Evolutionary conservation across 106 monocot genomes (phyloP).

Genomic region (Dioscorea alata): DNA sequence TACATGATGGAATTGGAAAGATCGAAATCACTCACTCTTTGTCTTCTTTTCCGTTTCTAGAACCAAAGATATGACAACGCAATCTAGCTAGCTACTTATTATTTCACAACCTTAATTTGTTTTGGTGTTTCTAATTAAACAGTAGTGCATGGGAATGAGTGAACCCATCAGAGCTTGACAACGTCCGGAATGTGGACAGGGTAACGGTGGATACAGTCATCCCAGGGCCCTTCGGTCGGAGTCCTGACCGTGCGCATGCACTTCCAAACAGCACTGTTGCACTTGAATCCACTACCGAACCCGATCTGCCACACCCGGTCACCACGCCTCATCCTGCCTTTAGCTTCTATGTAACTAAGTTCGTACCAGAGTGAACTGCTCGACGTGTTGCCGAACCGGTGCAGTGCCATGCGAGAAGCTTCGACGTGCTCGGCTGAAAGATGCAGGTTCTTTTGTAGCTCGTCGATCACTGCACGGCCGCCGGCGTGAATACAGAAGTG

Average conservation of each 20-base stretch:
- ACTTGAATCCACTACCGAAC: constrained; percentile 48
- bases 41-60: no score
- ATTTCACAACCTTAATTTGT: no score
- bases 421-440: constrained; percentile 20
- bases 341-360: constrained; percentile 20
- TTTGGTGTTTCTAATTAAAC: no score
- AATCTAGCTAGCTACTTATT: no score
- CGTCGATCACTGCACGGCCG: constrained; percentile 31
- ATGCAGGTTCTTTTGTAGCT: constrained; percentile 11
- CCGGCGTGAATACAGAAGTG: constrained; percentile 96
- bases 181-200: constrained; percentile 12
- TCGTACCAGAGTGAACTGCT: constrained; percentile 45
- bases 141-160: neutral
- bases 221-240: constrained; percentile 8
- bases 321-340: constrained; percentile 16
- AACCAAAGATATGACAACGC: no score
- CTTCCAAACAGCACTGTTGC: constrained; percentile 43
- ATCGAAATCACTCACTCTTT: no score
- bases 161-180: constrained; percentile 6
- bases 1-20: no score
- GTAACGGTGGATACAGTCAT: constrained; percentile 11
- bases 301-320: constrained; percentile 41
- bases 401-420: constrained; percentile 22
- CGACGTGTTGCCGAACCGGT: constrained; percentile 30
- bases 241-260: constrained; percentile 10